Evolutionary conservation across 164 flowering plant species (phyloP).

Genomic region (Dillenia turbinata): DNA sequence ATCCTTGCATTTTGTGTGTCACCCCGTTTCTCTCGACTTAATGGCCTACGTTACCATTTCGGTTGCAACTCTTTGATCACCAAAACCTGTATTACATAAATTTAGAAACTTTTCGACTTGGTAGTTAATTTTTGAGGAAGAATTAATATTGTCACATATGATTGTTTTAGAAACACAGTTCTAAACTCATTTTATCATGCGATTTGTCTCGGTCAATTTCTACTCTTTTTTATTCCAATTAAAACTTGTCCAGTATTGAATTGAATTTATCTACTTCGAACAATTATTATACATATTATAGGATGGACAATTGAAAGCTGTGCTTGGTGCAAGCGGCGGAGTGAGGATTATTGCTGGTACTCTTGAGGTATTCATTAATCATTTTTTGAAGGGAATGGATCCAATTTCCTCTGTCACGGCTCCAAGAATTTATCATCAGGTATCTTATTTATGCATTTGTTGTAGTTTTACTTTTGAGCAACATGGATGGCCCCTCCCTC

Average conservation of each 20-base stretch:
- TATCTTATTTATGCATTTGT: slow-evolving; percentile 1
- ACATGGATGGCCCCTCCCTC: not conserved
- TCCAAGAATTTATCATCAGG: slow-evolving; percentile 68
- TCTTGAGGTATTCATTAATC: slow-evolving; percentile 54
- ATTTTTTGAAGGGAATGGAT: slow-evolving; percentile 50
- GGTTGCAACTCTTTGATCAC: too few relatives aligned
- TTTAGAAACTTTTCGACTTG: too few relatives aligned
- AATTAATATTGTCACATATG: too few relatives aligned
- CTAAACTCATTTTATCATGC: too few relatives aligned
- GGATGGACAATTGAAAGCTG: slow-evolving; percentile 47
- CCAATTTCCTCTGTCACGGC: slow-evolving; percentile 55
- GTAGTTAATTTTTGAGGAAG: too few relatives aligned
- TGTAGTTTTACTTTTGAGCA: not conserved
- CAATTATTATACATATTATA: slow-evolving; percentile 4
- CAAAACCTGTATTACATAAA: too few relatives aligned
- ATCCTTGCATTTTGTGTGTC: too few relatives aligned
- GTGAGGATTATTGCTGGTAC: slow-evolving; percentile 43
- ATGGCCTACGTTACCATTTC: too few relatives aligned
- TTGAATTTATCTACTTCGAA: not conserved
- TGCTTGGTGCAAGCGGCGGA: slow-evolving; percentile 70
- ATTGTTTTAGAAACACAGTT: too few relatives aligned
- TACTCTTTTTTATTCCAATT: too few relatives aligned
- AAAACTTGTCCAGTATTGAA: not conserved
- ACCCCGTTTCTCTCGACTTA: too few relatives aligned
- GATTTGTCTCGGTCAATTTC: too few relatives aligned